A percentile compares a stretch with the other conserved stretches of the same genome.
Evolutionary conservation across 1,284 basidiomycete species (phyloP).

Genomic region (Ganoderma lingzhi): DNA sequence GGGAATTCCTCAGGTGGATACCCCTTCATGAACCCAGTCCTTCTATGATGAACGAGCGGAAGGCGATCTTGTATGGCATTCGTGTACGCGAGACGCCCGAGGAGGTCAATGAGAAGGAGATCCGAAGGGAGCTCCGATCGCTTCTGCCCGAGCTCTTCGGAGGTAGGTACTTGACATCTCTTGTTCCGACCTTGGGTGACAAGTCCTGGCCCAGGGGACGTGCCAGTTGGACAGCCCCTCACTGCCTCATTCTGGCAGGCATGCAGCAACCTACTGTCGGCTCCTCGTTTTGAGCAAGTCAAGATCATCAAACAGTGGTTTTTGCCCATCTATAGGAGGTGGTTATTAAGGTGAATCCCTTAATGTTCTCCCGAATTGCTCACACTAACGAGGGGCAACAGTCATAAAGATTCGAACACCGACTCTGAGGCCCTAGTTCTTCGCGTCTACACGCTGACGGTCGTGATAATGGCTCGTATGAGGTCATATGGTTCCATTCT

Average conservation of each 20-base stretch:
- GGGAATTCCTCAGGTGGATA: conserved; percentile 72
- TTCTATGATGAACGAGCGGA: conserved; percentile 71
- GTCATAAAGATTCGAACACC: conserved; percentile 2
- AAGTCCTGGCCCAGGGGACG: conserved; percentile 40
- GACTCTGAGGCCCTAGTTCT: conserved; percentile 26
- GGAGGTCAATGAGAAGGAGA: conserved; percentile 69
- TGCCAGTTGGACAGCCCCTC: conserved; percentile 41
- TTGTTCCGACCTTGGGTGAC: not conserved
- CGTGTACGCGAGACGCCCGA: conserved; percentile 73
- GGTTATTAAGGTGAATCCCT: conserved; percentile 53
- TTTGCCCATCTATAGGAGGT: conserved; percentile 66
- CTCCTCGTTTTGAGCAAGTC: conserved; percentile 76
- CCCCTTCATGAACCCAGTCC: conserved; percentile 65
- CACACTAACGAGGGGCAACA: conserved; percentile 1
- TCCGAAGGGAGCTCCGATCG: conserved; percentile 71
- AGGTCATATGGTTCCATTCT: conserved; percentile 73
- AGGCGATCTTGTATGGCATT: conserved; percentile 70
- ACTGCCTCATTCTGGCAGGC: conserved; percentile 49
- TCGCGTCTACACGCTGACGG: conserved; percentile 62
- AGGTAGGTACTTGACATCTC: conserved; percentile 48
- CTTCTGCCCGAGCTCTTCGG: conserved; percentile 73
- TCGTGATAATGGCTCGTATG: conserved; percentile 66
- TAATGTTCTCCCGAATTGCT: not conserved
- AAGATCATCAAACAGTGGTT: conserved; percentile 74
- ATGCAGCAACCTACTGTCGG: conserved; percentile 56